These are phyloP conservation scores for Fusarium mexicanum DNA, from an alignment of 2,329 filamentous ascomycete species.

Conservation along the genomic window DNA sequence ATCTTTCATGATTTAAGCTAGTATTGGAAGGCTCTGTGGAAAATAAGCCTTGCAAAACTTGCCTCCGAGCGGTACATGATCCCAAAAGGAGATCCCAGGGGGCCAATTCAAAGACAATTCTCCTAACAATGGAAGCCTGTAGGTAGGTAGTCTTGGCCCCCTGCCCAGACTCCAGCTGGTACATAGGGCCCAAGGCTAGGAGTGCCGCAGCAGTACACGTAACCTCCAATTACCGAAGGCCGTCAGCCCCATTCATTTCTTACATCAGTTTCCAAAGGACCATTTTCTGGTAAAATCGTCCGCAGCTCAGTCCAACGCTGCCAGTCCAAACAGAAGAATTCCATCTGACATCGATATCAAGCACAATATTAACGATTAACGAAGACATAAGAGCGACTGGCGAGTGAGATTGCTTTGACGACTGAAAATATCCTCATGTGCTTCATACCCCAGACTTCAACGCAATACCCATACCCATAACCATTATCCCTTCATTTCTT, in stretches of 20 bases:
- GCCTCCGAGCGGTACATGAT: background rate
- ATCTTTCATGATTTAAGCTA: background rate
- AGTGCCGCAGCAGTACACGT: conserved; percentile 29
- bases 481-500: background rate
- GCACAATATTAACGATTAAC: background rate
- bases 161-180: background rate
- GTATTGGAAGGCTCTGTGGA: background rate
- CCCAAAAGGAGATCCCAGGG: background rate
- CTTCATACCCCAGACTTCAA: background rate
- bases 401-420: background rate
- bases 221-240: conserved; percentile 32
- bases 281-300: conserved; percentile 2
- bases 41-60: background rate
- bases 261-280: conserved; percentile 24
- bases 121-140: background rate
- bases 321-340: background rate
- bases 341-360: background rate
- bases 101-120: background rate
- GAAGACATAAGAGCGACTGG: background rate
- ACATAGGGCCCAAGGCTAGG: background rate
- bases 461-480: background rate
- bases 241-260: conserved; percentile 29
- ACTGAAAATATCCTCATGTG: background rate
- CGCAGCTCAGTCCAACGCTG: background rate
- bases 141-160: background rate